These are phyloP conservation scores for Myriangium duriaei DNA, from an alignment of 2,329 filamentous ascomycete species.

Conservation along the genomic window DNA sequence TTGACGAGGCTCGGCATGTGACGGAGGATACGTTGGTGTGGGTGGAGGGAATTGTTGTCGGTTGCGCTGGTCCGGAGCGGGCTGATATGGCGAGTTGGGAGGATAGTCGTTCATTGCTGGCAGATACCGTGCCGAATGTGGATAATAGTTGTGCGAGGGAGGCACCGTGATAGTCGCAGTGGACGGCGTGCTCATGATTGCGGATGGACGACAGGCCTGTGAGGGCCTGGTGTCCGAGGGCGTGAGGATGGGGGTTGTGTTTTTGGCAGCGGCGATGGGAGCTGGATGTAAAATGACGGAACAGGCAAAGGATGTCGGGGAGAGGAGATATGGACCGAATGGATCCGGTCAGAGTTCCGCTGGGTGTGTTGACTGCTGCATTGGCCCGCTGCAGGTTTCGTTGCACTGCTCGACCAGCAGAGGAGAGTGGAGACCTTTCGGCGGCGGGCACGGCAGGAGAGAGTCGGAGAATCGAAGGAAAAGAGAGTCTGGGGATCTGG, in stretches of 20 bases:
- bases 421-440: background rate
- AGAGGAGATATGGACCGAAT: constrained; percentile 2
- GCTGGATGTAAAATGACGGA: background rate
- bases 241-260: background rate
- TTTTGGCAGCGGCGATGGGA: background rate
- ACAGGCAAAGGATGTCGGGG: background rate
- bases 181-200: constrained; percentile 31
- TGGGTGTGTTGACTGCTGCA: background rate
- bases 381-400: background rate
- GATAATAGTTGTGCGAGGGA: constrained; percentile 26
- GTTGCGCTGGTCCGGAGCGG: constrained; percentile 6
- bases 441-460: background rate
- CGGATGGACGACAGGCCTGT: background rate
- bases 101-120: constrained; percentile 18
- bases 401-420: background rate
- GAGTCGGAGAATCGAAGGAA: background rate
- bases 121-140: constrained; percentile 28
- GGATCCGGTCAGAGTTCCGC: background rate
- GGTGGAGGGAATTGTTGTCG: constrained; percentile 18
- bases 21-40: constrained; percentile 2
- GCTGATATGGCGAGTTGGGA: constrained; percentile 17
- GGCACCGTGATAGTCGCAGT: constrained; percentile 30
- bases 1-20: constrained; percentile 5
- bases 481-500: too few species aligned
- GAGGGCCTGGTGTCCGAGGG: background rate